Base-by-base conservation (phyloP, 2,329 filamentous ascomycete genomes). In the Cladosporium colombiae region DNA sequence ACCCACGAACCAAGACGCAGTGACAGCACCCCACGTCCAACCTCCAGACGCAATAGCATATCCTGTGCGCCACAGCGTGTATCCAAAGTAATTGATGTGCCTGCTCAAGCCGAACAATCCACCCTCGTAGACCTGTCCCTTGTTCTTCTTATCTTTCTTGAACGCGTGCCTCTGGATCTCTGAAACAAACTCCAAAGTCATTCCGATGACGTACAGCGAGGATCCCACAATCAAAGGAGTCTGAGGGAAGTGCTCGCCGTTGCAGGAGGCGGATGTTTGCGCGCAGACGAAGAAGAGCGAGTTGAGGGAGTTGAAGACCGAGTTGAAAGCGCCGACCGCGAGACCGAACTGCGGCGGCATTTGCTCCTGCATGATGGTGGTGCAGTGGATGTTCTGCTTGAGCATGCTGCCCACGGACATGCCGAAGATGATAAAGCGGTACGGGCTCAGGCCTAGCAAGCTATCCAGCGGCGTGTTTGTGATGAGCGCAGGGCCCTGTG, bases 351-450 rank as follows among this genome's bases (percentile, higher is more conserved):
- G 25, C 0, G 81, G 76, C 0, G 78, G 77, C 75, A 88, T 83
- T 14, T 82, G 79, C 69, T 88, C 85, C 56, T 81, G 76, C 21
- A 80, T 81, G 2, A 86, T 74, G 29, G 69, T 70, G 1, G 79
- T 71, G 16, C 83, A 76, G 83, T 84, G 86, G 75, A 83, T 83
- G 70, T 84, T 82, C 66, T 89, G 86, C 77, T 88, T 88, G 31
- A 83, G 65, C 27, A 81, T 78, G 46, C 79, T 81, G 63, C 82
- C 86, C 50, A 80, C 76, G 25, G 83, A 78, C 83, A 88, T 86
- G 62, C 75, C 77, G 6, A 88, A 74, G 10, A 88, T 75, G 55
- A 86, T 77, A 10, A 82, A 75, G 29, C 82, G 78, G 68, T 84
- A 82, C 0, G 81, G 82, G 21, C 83, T 84, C 0, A 88, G 79